Conservation (phyloP, 805 yeast species). For the Candida krabiensis region DNA sequence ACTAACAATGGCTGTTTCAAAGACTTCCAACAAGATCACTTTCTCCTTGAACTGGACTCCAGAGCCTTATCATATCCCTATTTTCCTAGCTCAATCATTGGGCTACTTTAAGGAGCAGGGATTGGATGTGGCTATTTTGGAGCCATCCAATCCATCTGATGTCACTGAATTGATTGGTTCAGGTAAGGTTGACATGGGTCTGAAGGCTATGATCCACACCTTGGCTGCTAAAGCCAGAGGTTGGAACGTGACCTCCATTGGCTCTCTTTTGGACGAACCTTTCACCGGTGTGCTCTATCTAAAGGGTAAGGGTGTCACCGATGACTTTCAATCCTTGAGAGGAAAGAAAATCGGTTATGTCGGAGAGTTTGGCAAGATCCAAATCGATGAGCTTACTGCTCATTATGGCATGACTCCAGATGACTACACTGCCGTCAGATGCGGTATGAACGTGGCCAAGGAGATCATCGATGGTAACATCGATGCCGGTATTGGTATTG, state of each 20-base stretch:
- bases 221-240: slow-evolving; percentile 61
- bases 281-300: slow-evolving; percentile 56
- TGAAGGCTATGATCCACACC: slow-evolving; percentile 61
- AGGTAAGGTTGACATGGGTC: slow-evolving; percentile 58
- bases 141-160: slow-evolving; percentile 58
- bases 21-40: slow-evolving; percentile 50
- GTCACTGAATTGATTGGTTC: slow-evolving; percentile 58
- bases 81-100: slow-evolving; percentile 47
- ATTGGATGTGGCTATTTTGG: slow-evolving; percentile 50
- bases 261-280: slow-evolving; percentile 55
- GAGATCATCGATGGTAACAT: slow-evolving; percentile 54
- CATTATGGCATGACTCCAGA: slow-evolving; percentile 56
- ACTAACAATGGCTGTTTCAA: slow-evolving; percentile 22
- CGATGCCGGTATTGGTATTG: slow-evolving; percentile 60
- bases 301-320: slow-evolving; percentile 49
- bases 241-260: slow-evolving; percentile 55
- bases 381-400: slow-evolving; percentile 54
- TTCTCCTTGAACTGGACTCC: slow-evolving; percentile 56
- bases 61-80: slow-evolving; percentile 56
- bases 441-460: slow-evolving; percentile 61
- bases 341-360: slow-evolving; percentile 58
- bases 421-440: slow-evolving; percentile 57
- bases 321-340: slow-evolving; percentile 50
- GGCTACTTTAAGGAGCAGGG: slow-evolving; percentile 53
- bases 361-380: slow-evolving; percentile 61